Conservation (phyloP, 2,329 filamentous ascomycete species). For the Colletotrichum aenigma region DNA sequence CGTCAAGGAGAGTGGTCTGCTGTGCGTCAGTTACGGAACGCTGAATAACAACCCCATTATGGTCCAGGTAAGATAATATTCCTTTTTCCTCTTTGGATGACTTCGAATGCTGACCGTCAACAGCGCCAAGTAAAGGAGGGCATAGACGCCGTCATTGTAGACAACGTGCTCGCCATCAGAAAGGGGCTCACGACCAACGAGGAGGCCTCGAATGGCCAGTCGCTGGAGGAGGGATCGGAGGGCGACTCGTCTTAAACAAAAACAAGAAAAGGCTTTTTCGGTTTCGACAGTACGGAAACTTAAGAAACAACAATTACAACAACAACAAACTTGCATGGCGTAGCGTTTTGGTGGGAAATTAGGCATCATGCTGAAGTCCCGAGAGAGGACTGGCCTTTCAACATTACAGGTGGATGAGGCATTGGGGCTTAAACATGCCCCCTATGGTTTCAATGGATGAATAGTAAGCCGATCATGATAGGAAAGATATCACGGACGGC, state of each 20-base stretch:
- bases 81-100: background rate
- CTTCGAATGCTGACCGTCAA: conserved; percentile 15
- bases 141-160: conserved; percentile 97
- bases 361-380: background rate
- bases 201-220: conserved; percentile 18
- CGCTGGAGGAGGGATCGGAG: conserved; percentile 16
- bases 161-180: conserved; percentile 90
- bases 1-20: conserved; percentile 90
- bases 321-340: conserved; percentile 11
- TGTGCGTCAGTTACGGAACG: conserved; percentile 93
- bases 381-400: background rate
- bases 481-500: too few relatives aligned
- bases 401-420: background rate
- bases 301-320: background rate
- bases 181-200: conserved; percentile 75
- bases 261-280: background rate
- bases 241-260: conserved; percentile 3
- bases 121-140: conserved; percentile 91
- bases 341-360: background rate
- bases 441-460: background rate
- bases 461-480: background rate
- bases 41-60: conserved; percentile 87
- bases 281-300: conserved; percentile 8
- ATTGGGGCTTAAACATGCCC: background rate
- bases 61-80: conserved; percentile 70